Conservation (phyloP, 192 early-diverging fungal species). For the Coemansia sp. region DNA sequence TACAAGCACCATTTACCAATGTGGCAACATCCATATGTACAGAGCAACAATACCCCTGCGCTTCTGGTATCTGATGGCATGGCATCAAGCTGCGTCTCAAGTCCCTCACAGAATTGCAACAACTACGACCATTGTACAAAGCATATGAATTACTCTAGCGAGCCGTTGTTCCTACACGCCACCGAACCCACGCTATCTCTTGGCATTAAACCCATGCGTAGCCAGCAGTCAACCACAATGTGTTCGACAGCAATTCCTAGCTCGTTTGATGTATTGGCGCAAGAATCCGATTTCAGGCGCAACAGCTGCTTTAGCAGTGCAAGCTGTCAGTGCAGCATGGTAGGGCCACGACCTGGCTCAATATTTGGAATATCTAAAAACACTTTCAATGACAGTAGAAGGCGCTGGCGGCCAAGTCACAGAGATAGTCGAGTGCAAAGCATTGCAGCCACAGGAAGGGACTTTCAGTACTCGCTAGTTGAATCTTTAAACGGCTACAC, state of each 20-base stretch:
- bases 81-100: background rate
- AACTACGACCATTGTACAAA: background rate
- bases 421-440: constrained; percentile 26
- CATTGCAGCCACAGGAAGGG: constrained; percentile 39
- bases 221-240: constrained; percentile 5
- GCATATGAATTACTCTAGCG: background rate
- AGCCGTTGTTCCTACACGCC: background rate
- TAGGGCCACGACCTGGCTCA: constrained; percentile 1
- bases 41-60: background rate
- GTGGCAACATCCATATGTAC: background rate
- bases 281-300: background rate
- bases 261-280: background rate
- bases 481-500: background rate
- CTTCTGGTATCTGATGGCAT: constrained; percentile 1
- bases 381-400: background rate
- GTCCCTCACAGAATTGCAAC: background rate
- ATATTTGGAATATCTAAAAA: background rate
- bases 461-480: constrained; percentile 4
- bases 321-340: background rate
- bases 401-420: background rate
- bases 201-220: background rate
- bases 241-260: constrained; percentile 8
- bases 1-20: background rate
- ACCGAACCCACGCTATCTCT: constrained; percentile 6
- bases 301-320: background rate